These are phyloP conservation scores for Aquilaria agallochum DNA, from an alignment of 441 rosid species.

Conservation along the genomic window DNA sequence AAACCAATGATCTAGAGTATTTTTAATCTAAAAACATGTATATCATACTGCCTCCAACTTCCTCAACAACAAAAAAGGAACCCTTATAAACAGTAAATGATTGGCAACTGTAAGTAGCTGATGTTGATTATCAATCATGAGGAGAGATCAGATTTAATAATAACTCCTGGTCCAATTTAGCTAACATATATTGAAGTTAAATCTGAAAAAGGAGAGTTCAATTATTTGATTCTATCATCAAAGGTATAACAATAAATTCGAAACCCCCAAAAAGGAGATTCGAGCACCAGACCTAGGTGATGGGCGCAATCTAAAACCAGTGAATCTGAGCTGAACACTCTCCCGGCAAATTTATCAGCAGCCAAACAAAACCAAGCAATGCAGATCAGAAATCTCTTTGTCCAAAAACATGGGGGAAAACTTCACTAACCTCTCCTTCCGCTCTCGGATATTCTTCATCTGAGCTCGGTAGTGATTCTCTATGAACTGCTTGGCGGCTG, in stretches of 20 bases:
- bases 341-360: slow-evolving; percentile 8
- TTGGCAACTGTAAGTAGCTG: background rate
- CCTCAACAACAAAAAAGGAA: background rate
- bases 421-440: slow-evolving; percentile 68
- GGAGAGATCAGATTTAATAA: slow-evolving; percentile 8
- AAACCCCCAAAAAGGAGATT: too few relatives aligned
- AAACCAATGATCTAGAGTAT: slow-evolving; percentile 5
- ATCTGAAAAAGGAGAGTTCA: too few relatives aligned
- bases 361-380: slow-evolving; percentile 10
- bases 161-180: too few relatives aligned
- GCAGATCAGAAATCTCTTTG: slow-evolving; percentile 3
- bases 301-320: slow-evolving; percentile 3
- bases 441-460: slow-evolving; percentile 77
- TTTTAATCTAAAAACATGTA: slow-evolving; percentile 3
- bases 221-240: too few relatives aligned
- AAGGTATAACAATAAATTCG: too few relatives aligned
- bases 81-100: background rate
- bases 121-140: slow-evolving; percentile 3
- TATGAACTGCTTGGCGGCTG: slow-evolving; percentile 96
- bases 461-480: slow-evolving; percentile 97
- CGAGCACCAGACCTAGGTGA: too few relatives aligned
- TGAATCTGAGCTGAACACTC: background rate
- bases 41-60: slow-evolving; percentile 6
- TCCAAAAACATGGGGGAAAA: background rate
- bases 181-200: too few relatives aligned